Evolutionary conservation across 352 stramenopile species (phyloP), one percentile per base, ranked within the genome.

Genomic region (Vaucheria bursata): DNA sequence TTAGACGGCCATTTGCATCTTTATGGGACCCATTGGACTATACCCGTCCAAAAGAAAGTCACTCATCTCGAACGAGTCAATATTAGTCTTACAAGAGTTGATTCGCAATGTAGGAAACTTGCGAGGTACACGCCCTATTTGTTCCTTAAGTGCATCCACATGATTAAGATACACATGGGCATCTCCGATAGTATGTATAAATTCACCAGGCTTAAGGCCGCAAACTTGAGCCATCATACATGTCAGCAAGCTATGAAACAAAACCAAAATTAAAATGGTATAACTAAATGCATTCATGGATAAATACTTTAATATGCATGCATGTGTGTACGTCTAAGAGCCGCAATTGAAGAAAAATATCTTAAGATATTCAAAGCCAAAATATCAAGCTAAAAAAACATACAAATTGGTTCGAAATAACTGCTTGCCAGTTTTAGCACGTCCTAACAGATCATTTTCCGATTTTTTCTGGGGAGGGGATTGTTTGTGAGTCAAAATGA

Each of bases 141-240:
- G 96, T 75, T 97, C 88, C 79, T 93, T 89, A 25, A 99, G 88
- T 12, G 96, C 92, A 78, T 98, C 95, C 31, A 99, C 90, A 86
- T 99, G 96, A 89, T 99, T 98, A 53, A 97, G 74, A 85, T 99
- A 99, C 34, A 99, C 94, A 86, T 99, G 96, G 0, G 95, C 95
- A 84, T 99, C 97, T 35, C 97, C 97, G 81, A 99, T 98, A 1
- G 96, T 93, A 84, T 99, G 96, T 68, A 99, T 89, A 53, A 99
- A 97, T 36, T 99, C 96, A 31, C 96, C 96, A 29, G 96, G 85
- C 74, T 96, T 90, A 0, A 97, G 84, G 66, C 88, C 88, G 65
- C 74, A 84, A 36, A 79, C 74, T 52, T 79, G 65, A 25, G 74
- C 74, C 8, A 79, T 69, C 29, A 79, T 68, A 8, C 74, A 25